phyloP scores from a whole-genome alignment of 2,329 filamentous ascomycete species.

The Neofusicoccum sp. region DNA sequence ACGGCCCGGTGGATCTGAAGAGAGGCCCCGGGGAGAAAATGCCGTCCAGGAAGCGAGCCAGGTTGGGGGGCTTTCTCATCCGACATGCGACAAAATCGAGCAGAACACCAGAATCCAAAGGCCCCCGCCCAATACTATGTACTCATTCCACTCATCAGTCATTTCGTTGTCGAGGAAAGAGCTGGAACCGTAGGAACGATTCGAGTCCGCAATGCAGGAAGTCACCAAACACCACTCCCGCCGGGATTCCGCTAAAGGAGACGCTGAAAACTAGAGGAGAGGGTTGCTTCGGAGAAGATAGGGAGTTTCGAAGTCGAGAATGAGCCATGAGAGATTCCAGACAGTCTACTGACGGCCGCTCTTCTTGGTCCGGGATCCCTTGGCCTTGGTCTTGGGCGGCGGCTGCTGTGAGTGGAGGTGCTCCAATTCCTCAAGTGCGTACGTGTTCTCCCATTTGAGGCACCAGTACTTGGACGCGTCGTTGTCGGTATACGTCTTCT shows the following conservation, averaged over 20 bases:
- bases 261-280: not conserved
- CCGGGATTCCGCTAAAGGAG: not conserved
- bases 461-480: slow-evolving; percentile 58
- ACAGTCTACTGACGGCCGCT: not conserved
- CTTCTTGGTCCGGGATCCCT: slow-evolving; percentile 16
- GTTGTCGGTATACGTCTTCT: slow-evolving; percentile 57
- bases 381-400: slow-evolving; percentile 42
- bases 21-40: no score
- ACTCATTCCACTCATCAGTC: slow-evolving; percentile 1
- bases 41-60: no score
- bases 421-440: slow-evolving; percentile 57
- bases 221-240: not conserved
- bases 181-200: not conserved
- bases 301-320: no score
- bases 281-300: no score
- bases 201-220: not conserved
- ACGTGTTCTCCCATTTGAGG: slow-evolving; percentile 64
- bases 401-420: slow-evolving; percentile 61
- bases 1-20: no score
- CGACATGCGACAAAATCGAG: not conserved
- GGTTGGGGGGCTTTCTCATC: not conserved
- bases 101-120: not conserved
- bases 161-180: not conserved
- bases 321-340: not conserved
- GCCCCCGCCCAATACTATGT: not conserved